Evolutionary conservation across 2,329 filamentous ascomycete genomes (phyloP).

Genomic region (Monosporascus ibericus): DNA sequence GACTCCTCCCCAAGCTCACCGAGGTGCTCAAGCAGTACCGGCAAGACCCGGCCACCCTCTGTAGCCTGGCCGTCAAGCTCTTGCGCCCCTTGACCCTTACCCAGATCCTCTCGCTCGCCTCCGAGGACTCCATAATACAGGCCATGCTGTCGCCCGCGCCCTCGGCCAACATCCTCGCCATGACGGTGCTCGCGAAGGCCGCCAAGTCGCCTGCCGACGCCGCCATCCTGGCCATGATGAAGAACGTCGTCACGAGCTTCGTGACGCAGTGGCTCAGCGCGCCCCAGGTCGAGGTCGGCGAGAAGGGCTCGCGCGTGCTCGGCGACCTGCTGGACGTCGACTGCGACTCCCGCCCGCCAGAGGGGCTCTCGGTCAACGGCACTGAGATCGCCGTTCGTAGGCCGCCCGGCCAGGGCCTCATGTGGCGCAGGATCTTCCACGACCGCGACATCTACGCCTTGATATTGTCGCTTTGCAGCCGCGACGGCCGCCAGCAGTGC

Average conservation of each 20-base stretch:
- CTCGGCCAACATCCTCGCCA: slow-evolving; percentile 51
- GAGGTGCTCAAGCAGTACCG: slow-evolving; percentile 45
- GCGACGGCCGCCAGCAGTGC: slow-evolving; percentile 21
- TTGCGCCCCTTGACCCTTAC: slow-evolving; percentile 47
- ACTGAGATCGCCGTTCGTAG: slow-evolving; percentile 32
- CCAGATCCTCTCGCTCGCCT: slow-evolving; percentile 44
- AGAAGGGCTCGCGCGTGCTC: slow-evolving; percentile 44
- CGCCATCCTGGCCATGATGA: slow-evolving; percentile 43
- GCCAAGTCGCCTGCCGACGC: slow-evolving; percentile 40
- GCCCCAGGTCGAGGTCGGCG: slow-evolving; percentile 49
- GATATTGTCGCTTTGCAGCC: slow-evolving; percentile 34
- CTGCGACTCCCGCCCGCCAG: slow-evolving; percentile 33
- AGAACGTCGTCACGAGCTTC: slow-evolving; percentile 41
- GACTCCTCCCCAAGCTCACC: slow-evolving; percentile 48
- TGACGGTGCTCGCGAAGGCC: slow-evolving; percentile 52
- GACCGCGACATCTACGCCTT: slow-evolving; percentile 37
- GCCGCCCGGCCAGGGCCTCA: slow-evolving; percentile 40
- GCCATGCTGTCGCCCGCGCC: slow-evolving; percentile 49
- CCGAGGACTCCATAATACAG: slow-evolving; percentile 42
- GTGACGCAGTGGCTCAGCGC: slow-evolving; percentile 47
- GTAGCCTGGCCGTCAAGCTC: slow-evolving; percentile 49
- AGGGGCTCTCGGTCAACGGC: slow-evolving; percentile 24
- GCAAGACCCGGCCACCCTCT: slow-evolving; percentile 44
- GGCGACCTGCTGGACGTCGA: slow-evolving; percentile 51
- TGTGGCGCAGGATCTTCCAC: slow-evolving; percentile 49